Percentiles rank a stretch among this genome's conserved stretches.
phyloP scores from a whole-genome alignment of 345 rosid species.

The Firmiana major region DNA sequence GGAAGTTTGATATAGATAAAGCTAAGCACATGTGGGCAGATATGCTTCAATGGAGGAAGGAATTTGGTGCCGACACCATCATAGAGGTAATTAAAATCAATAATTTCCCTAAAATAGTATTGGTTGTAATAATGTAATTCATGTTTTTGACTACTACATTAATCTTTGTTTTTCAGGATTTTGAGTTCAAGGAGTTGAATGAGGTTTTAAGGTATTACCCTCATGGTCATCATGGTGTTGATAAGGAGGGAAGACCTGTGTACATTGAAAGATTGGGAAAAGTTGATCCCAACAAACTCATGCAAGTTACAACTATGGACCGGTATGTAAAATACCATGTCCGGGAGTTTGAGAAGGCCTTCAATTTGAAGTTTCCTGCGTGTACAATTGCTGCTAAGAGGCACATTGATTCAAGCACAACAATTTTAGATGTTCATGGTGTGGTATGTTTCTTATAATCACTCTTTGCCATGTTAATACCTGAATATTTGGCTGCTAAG shows the following conservation, averaged over 20 bases:
- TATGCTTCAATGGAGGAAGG: conserved; percentile 94
- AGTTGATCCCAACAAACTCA: conserved; percentile 77
- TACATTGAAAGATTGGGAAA: conserved; percentile 94
- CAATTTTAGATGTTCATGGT: conserved; percentile 97
- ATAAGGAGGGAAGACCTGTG: conserved; percentile 90
- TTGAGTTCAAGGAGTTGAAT: conserved; percentile 74
- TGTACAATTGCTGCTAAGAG: conserved; percentile 88
- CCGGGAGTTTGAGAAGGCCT: conserved; percentile 85
- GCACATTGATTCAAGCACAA: conserved; percentile 93
- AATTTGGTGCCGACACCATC: conserved; percentile 74
- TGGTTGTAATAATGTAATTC: background rate
- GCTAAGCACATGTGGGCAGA: conserved; percentile 99
- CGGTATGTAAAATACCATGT: conserved; percentile 88
- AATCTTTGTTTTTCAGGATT: conserved; percentile 53
- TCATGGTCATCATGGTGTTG: conserved; percentile 96
- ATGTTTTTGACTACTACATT: conserved; percentile 12
- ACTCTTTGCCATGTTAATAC: background rate
- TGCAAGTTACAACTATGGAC: conserved; percentile 89
- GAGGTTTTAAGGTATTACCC: conserved; percentile 85
- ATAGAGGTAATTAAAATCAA: conserved; percentile 49
- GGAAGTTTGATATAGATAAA: conserved; percentile 85
- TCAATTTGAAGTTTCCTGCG: conserved; percentile 79
- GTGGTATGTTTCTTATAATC: conserved; percentile 54
- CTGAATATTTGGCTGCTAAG: background rate
- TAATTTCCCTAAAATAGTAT: conserved; percentile 14